A percentile compares a stretch with the other conserved stretches of the same genome.
Evolutionary conservation across 257 asterid species (phyloP).

Genomic region (Euphrasia confusa): DNA sequence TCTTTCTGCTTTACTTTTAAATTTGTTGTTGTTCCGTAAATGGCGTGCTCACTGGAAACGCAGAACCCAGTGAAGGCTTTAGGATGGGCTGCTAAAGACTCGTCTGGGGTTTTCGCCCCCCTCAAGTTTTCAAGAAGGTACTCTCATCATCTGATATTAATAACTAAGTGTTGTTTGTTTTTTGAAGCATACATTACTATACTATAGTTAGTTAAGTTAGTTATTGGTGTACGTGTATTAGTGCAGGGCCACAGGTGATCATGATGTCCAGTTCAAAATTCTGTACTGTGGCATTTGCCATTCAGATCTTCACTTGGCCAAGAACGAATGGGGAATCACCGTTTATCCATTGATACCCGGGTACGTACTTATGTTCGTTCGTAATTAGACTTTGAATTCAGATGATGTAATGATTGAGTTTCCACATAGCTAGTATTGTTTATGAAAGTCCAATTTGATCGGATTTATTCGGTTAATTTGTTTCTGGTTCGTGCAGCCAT

Average conservation of each 20-base stretch:
- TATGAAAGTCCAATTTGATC: too few relatives aligned
- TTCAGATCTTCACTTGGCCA: slow-evolving; percentile 36
- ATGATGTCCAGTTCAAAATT: slow-evolving; percentile 24
- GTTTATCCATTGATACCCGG: slow-evolving; percentile 37
- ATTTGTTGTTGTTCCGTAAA: too few relatives aligned
- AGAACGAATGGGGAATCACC: slow-evolving; percentile 34
- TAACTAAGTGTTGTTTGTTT: too few relatives aligned
- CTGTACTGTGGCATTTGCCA: slow-evolving; percentile 38
- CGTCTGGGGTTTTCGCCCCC: slow-evolving; percentile 25
- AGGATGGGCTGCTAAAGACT: slow-evolving; percentile 41
- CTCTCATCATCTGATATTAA: too few relatives aligned
- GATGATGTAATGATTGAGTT: too few relatives aligned
- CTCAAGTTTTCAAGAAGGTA: neutral
- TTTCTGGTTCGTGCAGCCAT: too few relatives aligned
- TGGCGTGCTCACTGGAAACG: slow-evolving; percentile 37
- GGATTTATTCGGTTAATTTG: too few relatives aligned
- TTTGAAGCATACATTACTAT: too few relatives aligned
- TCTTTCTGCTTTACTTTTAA: too few relatives aligned
- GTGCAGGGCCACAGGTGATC: slow-evolving; percentile 28
- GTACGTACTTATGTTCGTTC: slow-evolving; percentile 15
- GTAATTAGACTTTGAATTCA: too few relatives aligned
- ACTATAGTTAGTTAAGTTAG: neutral
- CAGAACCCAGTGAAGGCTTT: slow-evolving; percentile 37
- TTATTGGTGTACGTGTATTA: neutral
- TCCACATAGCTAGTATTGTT: too few relatives aligned